phyloP scores from a whole-genome alignment of 352 stramenopile genomes.

The Globisporangium rhizosaccharum region DNA sequence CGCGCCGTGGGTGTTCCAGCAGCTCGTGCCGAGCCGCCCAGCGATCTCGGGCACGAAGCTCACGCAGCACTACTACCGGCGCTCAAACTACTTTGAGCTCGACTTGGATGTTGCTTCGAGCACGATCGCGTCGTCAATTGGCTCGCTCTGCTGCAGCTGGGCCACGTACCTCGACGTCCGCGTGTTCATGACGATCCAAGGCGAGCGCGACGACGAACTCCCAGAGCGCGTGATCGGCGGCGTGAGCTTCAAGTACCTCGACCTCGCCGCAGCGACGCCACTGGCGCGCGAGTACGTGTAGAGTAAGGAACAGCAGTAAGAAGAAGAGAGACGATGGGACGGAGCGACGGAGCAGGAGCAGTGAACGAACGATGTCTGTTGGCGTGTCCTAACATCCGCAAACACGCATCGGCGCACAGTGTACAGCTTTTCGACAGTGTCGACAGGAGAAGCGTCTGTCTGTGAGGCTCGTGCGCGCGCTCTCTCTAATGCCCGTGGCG shows the following conservation, averaged over 20 bases:
- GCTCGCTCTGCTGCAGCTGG: constrained; percentile 77
- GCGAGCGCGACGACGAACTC: constrained; percentile 58
- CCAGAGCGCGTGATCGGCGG: constrained; percentile 65
- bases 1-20: constrained; percentile 78
- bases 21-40: constrained; percentile 77
- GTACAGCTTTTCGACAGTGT: no score
- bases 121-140: constrained; percentile 69
- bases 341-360: constrained; percentile 12
- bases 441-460: no score
- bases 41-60: constrained; percentile 84
- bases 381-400: no score
- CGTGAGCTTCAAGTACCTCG: constrained; percentile 53
- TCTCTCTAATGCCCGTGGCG: neutral
- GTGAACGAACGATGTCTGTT: neutral
- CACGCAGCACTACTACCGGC: constrained; percentile 79
- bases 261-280: constrained; percentile 41
- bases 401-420: no score
- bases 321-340: neutral
- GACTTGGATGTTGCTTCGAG: constrained; percentile 83
- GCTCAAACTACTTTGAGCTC: constrained; percentile 82
- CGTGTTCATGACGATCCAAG: constrained; percentile 76
- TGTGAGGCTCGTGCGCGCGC: no score
- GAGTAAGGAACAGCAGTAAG: neutral
- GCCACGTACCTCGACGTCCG: constrained; percentile 70
- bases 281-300: constrained; percentile 11